Evolutionary conservation across 2,329 filamentous ascomycete genomes (phyloP), one percentile per base, ranked within the genome.

Genomic region (Periconia macrospinosa): DNA sequence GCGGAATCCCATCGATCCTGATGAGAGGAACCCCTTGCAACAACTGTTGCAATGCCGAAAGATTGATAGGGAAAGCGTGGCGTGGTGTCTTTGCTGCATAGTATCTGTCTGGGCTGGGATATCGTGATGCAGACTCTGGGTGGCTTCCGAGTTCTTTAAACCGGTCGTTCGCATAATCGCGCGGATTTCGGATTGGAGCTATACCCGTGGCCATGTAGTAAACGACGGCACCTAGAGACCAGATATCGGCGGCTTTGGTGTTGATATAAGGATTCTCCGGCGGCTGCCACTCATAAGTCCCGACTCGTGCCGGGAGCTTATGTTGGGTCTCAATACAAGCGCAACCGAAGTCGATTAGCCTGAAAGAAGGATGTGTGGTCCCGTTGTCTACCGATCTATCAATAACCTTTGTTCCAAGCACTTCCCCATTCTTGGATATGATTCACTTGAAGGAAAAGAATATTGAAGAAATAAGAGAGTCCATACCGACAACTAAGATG

Each of bases 161-260:
- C 0, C 23, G 14, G 14, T 20, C 35, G 10, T 30, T 37, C 20
- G 30, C 45, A 37, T 49, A 56, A 1, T 41, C 27, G 8, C 30
- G 15, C 3, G 53, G 42, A 30, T 62, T 30, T 30, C 55, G 40
- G 13, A 63, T 45, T 5, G 67, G 66, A 8, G 56, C 17, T 2
- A 52, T 17, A 9, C 66, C 66, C 0, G 57, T 56, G 1, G 66
- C 69, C 3, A 71, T 59, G 42, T 57, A 71, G 47, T 71, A 62
- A 2, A 73, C 55, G 37, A 63, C 62, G 19, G 70, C 66, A 19
- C 67, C 72, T 2, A 72, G 40, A 13, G 62, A 55, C 71, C 70
- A 75, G 5, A 70, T 54, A 9, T 73, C 70, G 9, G 66, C 65
- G 13, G 58, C 59, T 8, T 14, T 44, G 7, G 61, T 67, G 20